These are phyloP conservation scores for Alternaria conjuncta DNA, from an alignment of 2,329 filamentous ascomycete species.

Conservation along the genomic window DNA sequence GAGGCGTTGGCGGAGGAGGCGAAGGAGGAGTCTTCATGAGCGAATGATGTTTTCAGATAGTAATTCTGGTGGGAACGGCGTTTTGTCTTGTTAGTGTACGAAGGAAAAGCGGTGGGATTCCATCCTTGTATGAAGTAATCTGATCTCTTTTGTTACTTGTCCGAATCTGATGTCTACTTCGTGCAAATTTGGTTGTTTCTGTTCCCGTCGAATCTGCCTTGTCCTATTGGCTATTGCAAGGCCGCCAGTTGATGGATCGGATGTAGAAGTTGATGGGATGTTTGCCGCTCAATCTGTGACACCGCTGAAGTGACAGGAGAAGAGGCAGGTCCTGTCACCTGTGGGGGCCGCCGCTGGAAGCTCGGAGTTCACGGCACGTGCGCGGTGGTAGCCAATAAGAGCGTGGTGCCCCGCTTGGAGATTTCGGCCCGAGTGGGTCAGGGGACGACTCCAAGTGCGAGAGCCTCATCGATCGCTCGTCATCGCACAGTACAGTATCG, in stretches of 20 bases:
- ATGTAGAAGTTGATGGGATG: background rate
- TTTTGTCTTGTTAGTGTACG: background rate
- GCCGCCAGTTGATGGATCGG: background rate
- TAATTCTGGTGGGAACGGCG: background rate
- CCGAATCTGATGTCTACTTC: background rate
- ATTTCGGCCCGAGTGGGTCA: background rate
- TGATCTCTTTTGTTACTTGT: background rate
- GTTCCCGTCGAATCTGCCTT: background rate
- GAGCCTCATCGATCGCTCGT: background rate
- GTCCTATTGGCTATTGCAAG: background rate
- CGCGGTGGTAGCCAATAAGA: background rate
- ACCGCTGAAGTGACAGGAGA: background rate
- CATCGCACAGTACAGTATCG: background rate
- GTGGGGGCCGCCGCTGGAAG: background rate
- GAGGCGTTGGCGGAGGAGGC: constrained; percentile 42
- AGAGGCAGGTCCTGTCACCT: background rate
- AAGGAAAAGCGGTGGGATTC: background rate
- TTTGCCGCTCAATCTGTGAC: background rate
- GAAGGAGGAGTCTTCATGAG: constrained; percentile 1
- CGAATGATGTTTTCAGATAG: background rate
- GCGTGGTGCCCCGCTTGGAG: background rate
- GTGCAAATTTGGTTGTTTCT: background rate
- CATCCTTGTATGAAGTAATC: background rate
- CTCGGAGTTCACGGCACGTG: background rate
- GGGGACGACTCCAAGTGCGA: background rate